Conservation (phyloP, 2,329 filamentous ascomycete species). For the Trichoderma sp. region DNA sequence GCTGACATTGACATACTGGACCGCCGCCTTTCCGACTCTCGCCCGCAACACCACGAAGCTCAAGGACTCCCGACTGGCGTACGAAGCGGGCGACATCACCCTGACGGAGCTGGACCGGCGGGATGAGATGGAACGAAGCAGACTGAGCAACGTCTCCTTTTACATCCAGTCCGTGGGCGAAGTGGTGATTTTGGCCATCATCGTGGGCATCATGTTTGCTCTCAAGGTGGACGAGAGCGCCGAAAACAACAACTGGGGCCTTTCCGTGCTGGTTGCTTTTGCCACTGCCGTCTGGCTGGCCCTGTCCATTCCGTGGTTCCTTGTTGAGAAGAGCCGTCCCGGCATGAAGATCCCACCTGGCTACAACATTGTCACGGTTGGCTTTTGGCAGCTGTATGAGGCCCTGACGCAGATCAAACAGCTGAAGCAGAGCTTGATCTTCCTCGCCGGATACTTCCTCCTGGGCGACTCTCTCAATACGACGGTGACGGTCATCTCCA, state of each 20-base stretch:
- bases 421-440: slow-evolving; percentile 66
- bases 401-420: slow-evolving; percentile 64
- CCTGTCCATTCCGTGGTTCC: slow-evolving; percentile 67
- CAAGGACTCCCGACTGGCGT: slow-evolving; percentile 39
- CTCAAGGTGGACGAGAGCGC: slow-evolving; percentile 60
- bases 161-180: slow-evolving; percentile 65
- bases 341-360: slow-evolving; percentile 50
- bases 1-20: slow-evolving; percentile 69
- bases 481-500: slow-evolving; percentile 67
- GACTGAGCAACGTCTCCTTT: slow-evolving; percentile 65
- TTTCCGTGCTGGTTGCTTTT: slow-evolving; percentile 67
- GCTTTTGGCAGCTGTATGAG: slow-evolving; percentile 63
- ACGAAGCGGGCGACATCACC: slow-evolving; percentile 51
- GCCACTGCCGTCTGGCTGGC: slow-evolving; percentile 65
- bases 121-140: slow-evolving; percentile 65
- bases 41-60: slow-evolving; percentile 43
- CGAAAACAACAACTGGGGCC: slow-evolving; percentile 66
- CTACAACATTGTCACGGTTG: slow-evolving; percentile 57
- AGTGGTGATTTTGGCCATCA: slow-evolving; percentile 63
- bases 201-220: slow-evolving; percentile 65
- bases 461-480: slow-evolving; percentile 72
- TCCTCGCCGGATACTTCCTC: slow-evolving; percentile 68
- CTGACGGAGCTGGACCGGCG: slow-evolving; percentile 62
- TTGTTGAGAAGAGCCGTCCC: slow-evolving; percentile 64
- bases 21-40: slow-evolving; percentile 55